Base-by-base conservation (phyloP, 768 basidiomycete species). In the Tricholoma terreum region DNA sequence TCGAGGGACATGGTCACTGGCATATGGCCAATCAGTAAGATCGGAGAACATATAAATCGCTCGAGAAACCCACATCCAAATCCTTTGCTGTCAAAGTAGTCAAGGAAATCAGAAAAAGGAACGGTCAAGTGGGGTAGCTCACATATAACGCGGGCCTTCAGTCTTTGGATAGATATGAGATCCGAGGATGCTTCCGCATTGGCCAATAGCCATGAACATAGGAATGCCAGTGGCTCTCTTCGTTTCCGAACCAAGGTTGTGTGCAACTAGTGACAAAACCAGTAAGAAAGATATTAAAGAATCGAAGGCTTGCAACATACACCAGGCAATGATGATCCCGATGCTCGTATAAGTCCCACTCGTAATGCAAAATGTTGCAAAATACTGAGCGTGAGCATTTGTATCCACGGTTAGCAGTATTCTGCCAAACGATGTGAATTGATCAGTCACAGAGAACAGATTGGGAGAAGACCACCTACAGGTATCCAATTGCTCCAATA, bases 121-220 rank as follows among this genome's bases (percentile, higher is more conserved):
- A 8, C 22, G 8, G 21, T n/a, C 2, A 19, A 15, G 17, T 22
- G 15, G 21, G 34, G 42, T 59, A 11, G 24, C 84, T 61, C 50
- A 89, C 88, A 80, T 80, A 60, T 89, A 91, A 36, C 71, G 71
- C 1, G 89, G 89, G 0, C 83, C 82, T 36, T 89, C 83, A 0
- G 77, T 75, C 14, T 77, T 72, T 0, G 88, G 89, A 69, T 83
- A 90, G 11, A 91, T 72, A 57, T 89, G 87, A 0, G 87, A 80
- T n/a, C 87, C 89, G n/a, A 89, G 75, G 48, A 89, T 71, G 58
- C 87, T 87, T 11, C 88, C 89, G 51, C 87, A 84, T 65, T 91
- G 89, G 0, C 89, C 89, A 35, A 91, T 89, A 10, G 86, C 80
- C 84, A 89, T 89, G 66, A 90, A 89, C 71, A 88, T 79, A 8